Base-by-base conservation (phyloP, 2,329 filamentous ascomycete genomes). In the Sclerotinia subarctica region DNA sequence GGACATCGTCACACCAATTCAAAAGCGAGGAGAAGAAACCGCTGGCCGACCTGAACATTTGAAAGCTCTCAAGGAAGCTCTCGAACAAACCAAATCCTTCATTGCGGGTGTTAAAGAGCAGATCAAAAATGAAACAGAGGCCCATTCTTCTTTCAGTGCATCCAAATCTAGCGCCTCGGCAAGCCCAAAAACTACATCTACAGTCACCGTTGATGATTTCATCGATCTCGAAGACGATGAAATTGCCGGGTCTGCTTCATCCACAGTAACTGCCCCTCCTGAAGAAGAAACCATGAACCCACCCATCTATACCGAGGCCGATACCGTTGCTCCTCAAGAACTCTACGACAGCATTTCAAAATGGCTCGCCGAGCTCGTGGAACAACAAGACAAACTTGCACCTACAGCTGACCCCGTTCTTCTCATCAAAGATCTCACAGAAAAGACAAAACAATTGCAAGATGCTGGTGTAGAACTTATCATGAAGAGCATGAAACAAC, bases 211-310 rank as follows among this genome's bases (percentile, higher is more conserved):
- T 56, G 76, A 75, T 51, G 86, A 87, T 3, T 88, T 92, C 74
- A 91, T 88, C 46, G 90, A 88, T n/a, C 86, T 95, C 0, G 93
- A 96, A 71, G 92, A 95, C 64, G 90, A 92, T n/a, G 72, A 75
- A n/a, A 19, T 42, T 32, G 46, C 13, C 2, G 29, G 29, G 10
- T 51, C 58, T 11, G 51, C 69, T 19, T 75, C 77, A 10, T 76
- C 77, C 2, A 75, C 76, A 46, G 76, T 74, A 17, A 72, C 75
- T 11, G 72, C 73, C 13, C 76, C 78, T 26, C 74, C 77, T 76
- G 74, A 85, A 77, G 73, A 81, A 78, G 57, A 79, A 80, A 85
- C 86, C 0, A 84, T 87, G 24, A 80, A 85, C 32, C 86, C 89
- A 53, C 86, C 90, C 24, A 81, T 90, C 49, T 96, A 96, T 80